Evolutionary conservation across 371 early-diverging fungal genomes (phyloP), one percentile per base, ranked within the genome.

Genomic region (Blakeslea trispora): DNA sequence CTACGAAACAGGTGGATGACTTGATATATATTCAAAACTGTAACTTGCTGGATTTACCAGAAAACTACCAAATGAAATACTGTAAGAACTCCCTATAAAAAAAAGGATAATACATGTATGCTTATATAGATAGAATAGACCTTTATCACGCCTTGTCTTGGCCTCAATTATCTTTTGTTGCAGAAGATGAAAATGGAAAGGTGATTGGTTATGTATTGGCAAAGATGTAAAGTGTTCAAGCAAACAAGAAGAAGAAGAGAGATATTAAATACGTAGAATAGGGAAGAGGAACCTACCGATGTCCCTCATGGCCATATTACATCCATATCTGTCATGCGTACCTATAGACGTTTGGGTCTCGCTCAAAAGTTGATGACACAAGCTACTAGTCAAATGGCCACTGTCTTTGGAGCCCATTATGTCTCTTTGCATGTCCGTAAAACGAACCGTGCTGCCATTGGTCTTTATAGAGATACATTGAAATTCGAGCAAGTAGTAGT

Each of bases 31-130:
- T 98, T 86, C 98, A 98, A 81, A 88, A 93, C 69, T 95, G 95
- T 85, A 98, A 98, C 76, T 77, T 98, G 57, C 80, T 84, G 58
- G 97, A 97, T 75, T 84, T 98, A 50, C 99, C 99, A 4, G 99
- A 98, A 71, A 98, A 98, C 84, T 98, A 98, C 74, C 92, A 93
- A 68, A 92, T 98, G 91, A 98, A 98, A 74, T 98, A 97, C 77
- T 98, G 88, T 81, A 79, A 79, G 78, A n/a, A n/a, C n/a, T n/a
- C n/a, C n/a, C n/a, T n/a, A n/a, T 10, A 32, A 32, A 32, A 32
- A 32, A 50, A 14, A 48, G 9, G 1, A 17, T 24, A 15, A 7
- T 10, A 11, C 11, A 18, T 11, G 22, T n/a, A 1, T 45, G n/a
- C 15, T 21, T 53, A 15, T 18, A 8, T 7, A 15, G 41, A 21